phyloP scores from a whole-genome alignment of 306 rosid genomes.

The Luffa acutangula region DNA sequence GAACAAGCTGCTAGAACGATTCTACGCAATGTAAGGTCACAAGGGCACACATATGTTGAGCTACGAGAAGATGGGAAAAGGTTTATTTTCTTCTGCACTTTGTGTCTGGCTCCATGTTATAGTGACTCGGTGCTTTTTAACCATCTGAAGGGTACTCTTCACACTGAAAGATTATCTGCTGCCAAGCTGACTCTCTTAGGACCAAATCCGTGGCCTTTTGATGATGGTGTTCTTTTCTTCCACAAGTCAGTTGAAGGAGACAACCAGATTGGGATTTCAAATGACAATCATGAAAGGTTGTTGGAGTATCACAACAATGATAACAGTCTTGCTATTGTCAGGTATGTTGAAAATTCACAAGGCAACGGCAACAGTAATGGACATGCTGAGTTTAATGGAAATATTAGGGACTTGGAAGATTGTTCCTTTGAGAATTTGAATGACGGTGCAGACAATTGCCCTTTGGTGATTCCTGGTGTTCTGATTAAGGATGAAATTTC shows the following conservation, averaged over 20 bases:
- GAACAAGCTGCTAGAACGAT: conserved; percentile 61
- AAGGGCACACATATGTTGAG: conserved; percentile 78
- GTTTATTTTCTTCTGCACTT: conserved; percentile 60
- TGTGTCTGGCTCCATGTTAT: conserved; percentile 71
- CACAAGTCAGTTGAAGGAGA: conserved; percentile 30
- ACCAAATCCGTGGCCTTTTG: conserved; percentile 87
- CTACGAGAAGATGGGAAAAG: conserved; percentile 70
- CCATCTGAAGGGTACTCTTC: conserved; percentile 84
- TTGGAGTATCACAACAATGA: conserved; percentile 29
- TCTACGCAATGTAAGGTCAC: conserved; percentile 61
- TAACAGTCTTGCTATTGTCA: conserved; percentile 52
- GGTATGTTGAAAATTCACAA: conserved; percentile 27
- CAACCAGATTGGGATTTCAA: conserved; percentile 17
- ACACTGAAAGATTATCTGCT: conserved; percentile 39
- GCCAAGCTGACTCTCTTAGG: conserved; percentile 65
- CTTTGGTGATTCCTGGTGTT: conserved; percentile 44
- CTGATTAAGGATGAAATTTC: conserved; percentile 44
- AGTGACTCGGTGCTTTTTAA: conserved; percentile 59
- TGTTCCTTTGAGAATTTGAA: conserved; percentile 15
- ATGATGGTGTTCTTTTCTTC: conserved; percentile 78
- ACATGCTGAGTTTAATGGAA: conserved; percentile 13
- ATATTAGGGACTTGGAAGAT: conserved; percentile 12
- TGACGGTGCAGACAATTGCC: conserved; percentile 13
- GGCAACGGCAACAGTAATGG: neutral
- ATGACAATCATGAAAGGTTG: conserved; percentile 25